phyloP scores from a whole-genome alignment of 2,329 filamentous ascomycete genomes.

The Helicocarpus griseus region DNA sequence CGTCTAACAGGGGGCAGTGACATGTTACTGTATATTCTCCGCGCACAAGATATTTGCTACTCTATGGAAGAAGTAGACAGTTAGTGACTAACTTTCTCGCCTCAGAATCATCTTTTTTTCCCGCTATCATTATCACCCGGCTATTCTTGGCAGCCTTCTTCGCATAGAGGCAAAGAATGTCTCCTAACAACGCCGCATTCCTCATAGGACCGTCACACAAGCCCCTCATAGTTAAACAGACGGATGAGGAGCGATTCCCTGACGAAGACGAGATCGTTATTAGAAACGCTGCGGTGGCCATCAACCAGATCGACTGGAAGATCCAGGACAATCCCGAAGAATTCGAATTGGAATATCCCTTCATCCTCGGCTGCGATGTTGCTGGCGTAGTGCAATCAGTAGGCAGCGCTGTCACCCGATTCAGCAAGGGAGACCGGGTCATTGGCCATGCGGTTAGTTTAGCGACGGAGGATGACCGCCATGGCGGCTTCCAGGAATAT shows the following conservation, averaged over 20 bases:
- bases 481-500: conserved; percentile 19
- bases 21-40: too few relatives aligned
- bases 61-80: too few relatives aligned
- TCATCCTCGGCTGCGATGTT: conserved; percentile 33
- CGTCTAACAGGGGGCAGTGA: too few relatives aligned
- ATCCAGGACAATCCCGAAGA: conserved; percentile 19
- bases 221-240: conserved; percentile 25
- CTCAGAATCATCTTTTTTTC: too few relatives aligned
- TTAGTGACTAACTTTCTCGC: too few relatives aligned
- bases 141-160: too few relatives aligned
- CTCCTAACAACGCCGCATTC: conserved; percentile 25
- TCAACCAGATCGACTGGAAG: conserved; percentile 37
- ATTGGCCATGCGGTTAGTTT: conserved; percentile 19
- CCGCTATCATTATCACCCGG: too few relatives aligned
- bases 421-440: conserved; percentile 38
- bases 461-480: conserved; percentile 11
- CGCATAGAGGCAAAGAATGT: conserved; percentile 1
- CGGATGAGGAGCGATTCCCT: conserved; percentile 28
- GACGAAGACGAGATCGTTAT: conserved; percentile 29
- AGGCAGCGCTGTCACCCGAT: conserved; percentile 36
- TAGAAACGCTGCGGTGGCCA: conserved; percentile 29
- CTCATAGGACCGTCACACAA: conserved; percentile 20
- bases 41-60: too few relatives aligned
- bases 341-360: conserved; percentile 23
- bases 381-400: conserved; percentile 40